These are phyloP conservation scores for Polygonum aviculare DNA, from an alignment of 148 eudicot genomes.

Conservation along the genomic window DNA sequence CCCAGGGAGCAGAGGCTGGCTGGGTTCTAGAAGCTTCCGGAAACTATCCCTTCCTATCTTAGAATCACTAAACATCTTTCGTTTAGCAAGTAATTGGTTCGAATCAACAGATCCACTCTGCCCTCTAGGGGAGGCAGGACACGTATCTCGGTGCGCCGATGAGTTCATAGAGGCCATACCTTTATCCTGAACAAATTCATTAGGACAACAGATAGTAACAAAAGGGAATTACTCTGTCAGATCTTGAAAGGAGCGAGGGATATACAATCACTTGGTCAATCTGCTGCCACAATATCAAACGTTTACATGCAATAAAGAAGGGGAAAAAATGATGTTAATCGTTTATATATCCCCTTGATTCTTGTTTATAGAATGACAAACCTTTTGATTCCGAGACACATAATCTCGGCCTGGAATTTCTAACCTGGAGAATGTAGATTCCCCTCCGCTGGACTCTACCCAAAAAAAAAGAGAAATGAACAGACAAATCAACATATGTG, in stretches of 20 bases:
- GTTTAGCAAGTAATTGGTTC: constrained; percentile 42
- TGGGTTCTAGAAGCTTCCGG: constrained; percentile 85
- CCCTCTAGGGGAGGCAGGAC: constrained; percentile 13
- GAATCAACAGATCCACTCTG: constrained; percentile 27
- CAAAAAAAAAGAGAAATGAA: constrained; percentile 5
- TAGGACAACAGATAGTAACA: neutral
- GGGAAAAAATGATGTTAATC: neutral
- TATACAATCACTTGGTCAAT: neutral
- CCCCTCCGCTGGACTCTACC: constrained; percentile 51
- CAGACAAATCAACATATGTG: neutral
- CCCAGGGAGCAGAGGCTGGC: constrained; percentile 50
- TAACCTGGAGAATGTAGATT: constrained; percentile 53
- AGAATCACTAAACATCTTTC: constrained; percentile 62
- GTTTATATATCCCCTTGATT: neutral
- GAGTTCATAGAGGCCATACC: constrained; percentile 7
- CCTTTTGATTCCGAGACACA: constrained; percentile 53
- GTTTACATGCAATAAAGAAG: neutral
- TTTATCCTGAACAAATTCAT: constrained; percentile 9
- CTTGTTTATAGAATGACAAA: constrained; percentile 12
- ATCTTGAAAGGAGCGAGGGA: neutral
- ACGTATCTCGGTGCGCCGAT: constrained; percentile 7
- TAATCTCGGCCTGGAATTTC: constrained; percentile 65
- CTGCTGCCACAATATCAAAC: neutral
- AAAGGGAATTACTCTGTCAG: neutral
- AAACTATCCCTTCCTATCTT: constrained; percentile 69